Conservation (phyloP, 805 yeast genomes). For the Teunomyces panamensis region DNA sequence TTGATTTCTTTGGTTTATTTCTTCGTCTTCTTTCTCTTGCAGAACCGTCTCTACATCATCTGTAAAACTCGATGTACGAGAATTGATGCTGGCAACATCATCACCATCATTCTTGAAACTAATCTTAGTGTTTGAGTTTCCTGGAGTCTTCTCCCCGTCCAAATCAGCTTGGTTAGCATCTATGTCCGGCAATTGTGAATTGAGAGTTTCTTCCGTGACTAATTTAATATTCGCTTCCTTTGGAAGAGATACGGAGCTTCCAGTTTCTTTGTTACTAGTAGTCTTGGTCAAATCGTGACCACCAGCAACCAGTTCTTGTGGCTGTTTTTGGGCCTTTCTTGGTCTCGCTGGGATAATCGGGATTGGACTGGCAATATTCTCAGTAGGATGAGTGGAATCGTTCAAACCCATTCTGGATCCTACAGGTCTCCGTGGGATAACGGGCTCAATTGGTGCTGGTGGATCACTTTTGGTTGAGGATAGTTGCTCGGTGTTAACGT, state of each 20-base stretch:
- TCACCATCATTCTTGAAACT: constrained; percentile 27
- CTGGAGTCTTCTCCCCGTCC: constrained; percentile 35
- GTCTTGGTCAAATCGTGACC: not conserved
- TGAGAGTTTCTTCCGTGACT: not conserved
- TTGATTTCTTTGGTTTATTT: not conserved
- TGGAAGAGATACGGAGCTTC: not conserved
- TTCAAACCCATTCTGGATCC: not conserved
- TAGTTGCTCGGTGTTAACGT: not conserved
- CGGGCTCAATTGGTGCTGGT: not conserved
- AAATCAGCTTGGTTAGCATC: not conserved
- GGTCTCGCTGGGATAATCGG: constrained; percentile 1
- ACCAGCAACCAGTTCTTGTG: not conserved
- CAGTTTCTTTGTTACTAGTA: not conserved
- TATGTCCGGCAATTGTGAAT: not conserved
- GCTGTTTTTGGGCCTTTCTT: not conserved
- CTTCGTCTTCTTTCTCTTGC: constrained; percentile 21
- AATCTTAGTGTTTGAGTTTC: constrained; percentile 26
- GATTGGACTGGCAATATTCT: not conserved
- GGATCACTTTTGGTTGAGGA: not conserved
- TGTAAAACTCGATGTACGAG: constrained; percentile 23
- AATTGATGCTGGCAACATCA: constrained; percentile 5
- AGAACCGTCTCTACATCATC: constrained; percentile 31
- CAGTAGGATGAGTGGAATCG: not conserved
- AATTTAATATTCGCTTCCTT: not conserved
- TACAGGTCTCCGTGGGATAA: constrained; percentile 13